Evolutionary conservation across 2,329 filamentous ascomycete genomes (phyloP), one percentile per base, ranked within the genome.

Genomic region (Ophiostoma montium): DNA sequence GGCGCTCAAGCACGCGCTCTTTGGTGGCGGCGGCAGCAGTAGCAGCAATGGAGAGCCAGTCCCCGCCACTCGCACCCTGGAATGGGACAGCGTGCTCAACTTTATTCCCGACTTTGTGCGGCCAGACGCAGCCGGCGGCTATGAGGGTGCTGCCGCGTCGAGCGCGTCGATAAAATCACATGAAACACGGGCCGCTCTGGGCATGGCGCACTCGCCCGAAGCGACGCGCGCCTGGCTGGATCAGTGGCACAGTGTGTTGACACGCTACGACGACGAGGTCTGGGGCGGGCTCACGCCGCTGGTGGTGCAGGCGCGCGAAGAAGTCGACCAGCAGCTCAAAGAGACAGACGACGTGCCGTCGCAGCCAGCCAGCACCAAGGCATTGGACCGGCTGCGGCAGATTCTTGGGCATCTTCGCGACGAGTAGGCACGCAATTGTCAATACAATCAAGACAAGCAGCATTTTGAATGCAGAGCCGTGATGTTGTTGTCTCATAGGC

Each of bases 261-360:
- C 66, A 2, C 63, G 67, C 32, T 82, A 82, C 55, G 71, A 70
- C 0, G 78, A 84, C 58, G 75, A 83, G 49, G 80, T 85, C 21
- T 85, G 81, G 82, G 82, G 81, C 18, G 77, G 76, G 50, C 61
- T 84, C 18, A 63, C 69, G 30, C 68, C 72, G 3, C 63, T 82
- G 32, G 71, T 79, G 10, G 64, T 68, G 46, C 70, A 75, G 52
- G 81, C 80, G 4, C 67, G 65, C 50, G 62, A 63, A 42, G 80
- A 85, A 59, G 61, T 84, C 18, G 64, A 72, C 44, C 60, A 66
- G 23, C 60, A 66, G 23, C 60, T 70, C 21, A 59, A 64, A 47
- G 43, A 12, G 43, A 27, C 43, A 19, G 31, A 46, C 8, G 39
- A 53, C 32, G 53, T 53, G 15, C 56, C 56, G 0, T 54, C 55